These are phyloP conservation scores for Talaromyces wortmannii DNA, from an alignment of 495 filamentous ascomycete genomes.

Conservation along the genomic window DNA sequence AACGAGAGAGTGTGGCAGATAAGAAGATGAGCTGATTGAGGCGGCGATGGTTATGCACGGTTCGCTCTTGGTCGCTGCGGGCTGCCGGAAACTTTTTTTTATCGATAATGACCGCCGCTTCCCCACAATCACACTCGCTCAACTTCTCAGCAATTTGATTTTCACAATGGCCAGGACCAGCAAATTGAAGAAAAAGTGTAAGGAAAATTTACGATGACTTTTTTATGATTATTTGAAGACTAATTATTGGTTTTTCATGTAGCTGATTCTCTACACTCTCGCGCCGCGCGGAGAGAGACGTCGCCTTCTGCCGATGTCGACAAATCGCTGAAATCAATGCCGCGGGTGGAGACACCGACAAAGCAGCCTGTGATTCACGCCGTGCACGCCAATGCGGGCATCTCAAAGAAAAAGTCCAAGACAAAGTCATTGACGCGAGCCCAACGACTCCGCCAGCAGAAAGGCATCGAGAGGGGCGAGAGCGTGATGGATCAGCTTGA, in stretches of 20 bases:
- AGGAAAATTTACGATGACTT: conserved; percentile 13
- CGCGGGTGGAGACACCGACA: conserved; percentile 43
- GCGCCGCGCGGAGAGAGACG: conserved; percentile 64
- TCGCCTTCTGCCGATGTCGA: conserved; percentile 68
- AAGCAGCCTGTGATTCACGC: conserved; percentile 55
- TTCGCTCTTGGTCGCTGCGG: conserved; percentile 21
- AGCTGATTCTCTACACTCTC: conserved; percentile 55
- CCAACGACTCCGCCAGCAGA: conserved; percentile 61
- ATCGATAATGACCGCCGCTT: conserved; percentile 25
- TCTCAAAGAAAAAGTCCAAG: conserved; percentile 61
- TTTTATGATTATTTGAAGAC: not conserved
- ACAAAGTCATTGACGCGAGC: conserved; percentile 53
- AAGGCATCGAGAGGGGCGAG: conserved; percentile 68
- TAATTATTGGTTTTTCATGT: not conserved
- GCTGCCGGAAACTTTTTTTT: conserved; percentile 27
- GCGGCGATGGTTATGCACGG: not conserved
- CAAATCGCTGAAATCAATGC: conserved; percentile 62
- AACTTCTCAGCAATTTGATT: not conserved
- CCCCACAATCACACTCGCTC: not conserved
- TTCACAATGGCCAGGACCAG: conserved; percentile 43
- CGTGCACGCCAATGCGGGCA: conserved; percentile 49
- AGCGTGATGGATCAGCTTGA: conserved; percentile 61
- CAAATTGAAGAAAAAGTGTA: conserved; percentile 28
- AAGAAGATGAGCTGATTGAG: too few species aligned
- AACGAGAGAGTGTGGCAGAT: not conserved